Evolutionary conservation across 1,139 yeast genomes (phyloP).

Genomic region (Taiozyma onychis): DNA sequence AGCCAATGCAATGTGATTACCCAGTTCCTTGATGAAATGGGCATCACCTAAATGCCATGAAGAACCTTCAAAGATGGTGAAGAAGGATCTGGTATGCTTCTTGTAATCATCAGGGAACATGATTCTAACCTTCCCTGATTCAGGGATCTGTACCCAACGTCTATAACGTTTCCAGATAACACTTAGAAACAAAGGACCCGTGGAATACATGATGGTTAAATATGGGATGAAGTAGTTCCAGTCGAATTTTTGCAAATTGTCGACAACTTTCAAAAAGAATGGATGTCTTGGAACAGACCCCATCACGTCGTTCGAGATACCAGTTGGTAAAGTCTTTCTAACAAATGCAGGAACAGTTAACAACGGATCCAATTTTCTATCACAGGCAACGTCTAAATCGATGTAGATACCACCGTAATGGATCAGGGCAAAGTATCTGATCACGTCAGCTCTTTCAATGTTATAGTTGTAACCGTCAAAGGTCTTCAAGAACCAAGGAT

Average conservation of each 20-base stretch:
- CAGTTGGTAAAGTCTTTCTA: slow-evolving; percentile 84
- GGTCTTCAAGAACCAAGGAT: slow-evolving; percentile 79
- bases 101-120: slow-evolving; percentile 71
- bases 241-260: slow-evolving; percentile 56
- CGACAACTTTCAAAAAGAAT: slow-evolving; percentile 67
- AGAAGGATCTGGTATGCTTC: slow-evolving; percentile 51
- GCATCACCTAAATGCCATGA: slow-evolving; percentile 92
- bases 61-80: slow-evolving; percentile 70
- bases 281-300: slow-evolving; percentile 87
- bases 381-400: slow-evolving; percentile 88
- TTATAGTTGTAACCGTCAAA: slow-evolving; percentile 77
- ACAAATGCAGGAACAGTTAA: slow-evolving; percentile 80
- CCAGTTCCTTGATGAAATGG: slow-evolving; percentile 61
- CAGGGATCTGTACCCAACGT: slow-evolving; percentile 63
- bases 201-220: slow-evolving; percentile 86
- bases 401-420: slow-evolving; percentile 90
- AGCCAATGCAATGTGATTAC: slow-evolving; percentile 63
- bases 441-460: slow-evolving; percentile 90
- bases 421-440: slow-evolving; percentile 75
- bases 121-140: slow-evolving; percentile 56
- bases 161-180: slow-evolving; percentile 86
- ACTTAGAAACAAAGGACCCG: slow-evolving; percentile 86
- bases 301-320: slow-evolving; percentile 91
- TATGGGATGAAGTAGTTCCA: slow-evolving; percentile 76
- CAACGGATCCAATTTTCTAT: slow-evolving; percentile 70